Base-by-base conservation (phyloP, 2,329 filamentous ascomycete genomes). In the Penicillium sp. region DNA sequence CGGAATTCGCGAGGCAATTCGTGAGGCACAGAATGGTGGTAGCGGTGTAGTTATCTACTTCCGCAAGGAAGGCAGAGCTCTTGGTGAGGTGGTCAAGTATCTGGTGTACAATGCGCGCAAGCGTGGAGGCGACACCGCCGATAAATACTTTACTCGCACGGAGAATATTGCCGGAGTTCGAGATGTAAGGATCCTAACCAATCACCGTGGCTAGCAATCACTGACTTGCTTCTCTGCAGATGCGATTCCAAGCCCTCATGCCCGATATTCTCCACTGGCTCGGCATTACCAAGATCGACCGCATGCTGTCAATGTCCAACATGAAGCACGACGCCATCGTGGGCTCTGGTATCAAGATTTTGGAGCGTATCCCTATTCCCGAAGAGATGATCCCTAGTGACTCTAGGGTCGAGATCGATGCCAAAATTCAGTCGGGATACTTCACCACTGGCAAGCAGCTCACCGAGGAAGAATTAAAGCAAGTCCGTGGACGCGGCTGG, bases 191-290 rank as follows among this genome's bases (percentile, higher is more conserved):
- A n/a, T 6, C 13, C 14, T 22, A 1, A 25, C 2, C 4, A 8
- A 16, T 34, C 19, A 8, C 11, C 7, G 10, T 22, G 14, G 4
- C 11, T 28, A 6, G 39, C 46, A 25, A 54, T 59, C 31, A 63
- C 46, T 33, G n/a, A 52, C 55, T 33, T 9, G 6, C 9, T 45
- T 10, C n/a, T 11, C 37, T 46, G 67, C 78, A 87, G 67, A 97
- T 97, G 92, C 85, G 93, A 33, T 97, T 97, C 79, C 93, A 97
- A 76, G 92, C 92, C 25, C 78, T 99, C 46, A 97, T 97, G 93
- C 92, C 93, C 29, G 90, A 95, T 69, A 95, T 97, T 58, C 79
- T 97, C 46, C 93, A 97, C 73, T 97, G 93, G 93, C 81, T 99
- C 27, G 93, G 93, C 54, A 96, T 99, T 67, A 93, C 88, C 68